Percentiles rank a stretch among this genome's conserved stretches.
Evolutionary conservation across 176 grass and related monocot genomes (phyloP).

Genomic region (Musa troglodytarum): DNA sequence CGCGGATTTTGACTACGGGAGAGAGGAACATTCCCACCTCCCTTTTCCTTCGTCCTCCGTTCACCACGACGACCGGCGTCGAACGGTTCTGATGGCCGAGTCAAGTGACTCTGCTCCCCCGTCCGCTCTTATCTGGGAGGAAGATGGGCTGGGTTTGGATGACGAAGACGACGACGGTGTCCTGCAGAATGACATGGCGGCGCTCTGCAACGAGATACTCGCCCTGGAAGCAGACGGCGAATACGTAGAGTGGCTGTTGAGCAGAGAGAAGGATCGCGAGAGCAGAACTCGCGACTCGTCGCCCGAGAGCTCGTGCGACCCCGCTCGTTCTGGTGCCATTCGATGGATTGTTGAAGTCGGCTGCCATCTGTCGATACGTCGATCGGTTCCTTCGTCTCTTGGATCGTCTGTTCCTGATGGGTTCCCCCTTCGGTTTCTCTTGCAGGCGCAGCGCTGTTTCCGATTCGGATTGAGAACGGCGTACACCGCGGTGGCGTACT

Average conservation of each 20-base stretch:
- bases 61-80: not conserved
- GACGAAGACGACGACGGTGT: too few species aligned
- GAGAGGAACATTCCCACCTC: too few species aligned
- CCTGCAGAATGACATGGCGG: not conserved
- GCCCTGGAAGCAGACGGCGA: not conserved
- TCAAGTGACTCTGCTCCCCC: too few species aligned
- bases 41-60: too few species aligned
- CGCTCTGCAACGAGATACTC: not conserved
- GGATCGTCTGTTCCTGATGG: not conserved
- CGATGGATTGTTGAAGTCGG: not conserved
- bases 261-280: not conserved
- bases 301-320: not conserved
- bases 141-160: too few species aligned
- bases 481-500: constrained; percentile 1
- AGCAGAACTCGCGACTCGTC: not conserved
- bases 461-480: not conserved
- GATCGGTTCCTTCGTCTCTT: not conserved
- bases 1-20: too few species aligned
- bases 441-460: not conserved
- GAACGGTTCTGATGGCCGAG: not conserved
- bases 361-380: not conserved
- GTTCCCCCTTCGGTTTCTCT: not conserved
- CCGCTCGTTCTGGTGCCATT: not conserved
- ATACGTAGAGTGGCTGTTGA: constrained; percentile 1
- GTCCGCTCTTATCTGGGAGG: too few species aligned